Evolutionary conservation across 495 filamentous ascomycete species (phyloP), one percentile per base, ranked within the genome.

Genomic region (Aspergillus diversus): DNA sequence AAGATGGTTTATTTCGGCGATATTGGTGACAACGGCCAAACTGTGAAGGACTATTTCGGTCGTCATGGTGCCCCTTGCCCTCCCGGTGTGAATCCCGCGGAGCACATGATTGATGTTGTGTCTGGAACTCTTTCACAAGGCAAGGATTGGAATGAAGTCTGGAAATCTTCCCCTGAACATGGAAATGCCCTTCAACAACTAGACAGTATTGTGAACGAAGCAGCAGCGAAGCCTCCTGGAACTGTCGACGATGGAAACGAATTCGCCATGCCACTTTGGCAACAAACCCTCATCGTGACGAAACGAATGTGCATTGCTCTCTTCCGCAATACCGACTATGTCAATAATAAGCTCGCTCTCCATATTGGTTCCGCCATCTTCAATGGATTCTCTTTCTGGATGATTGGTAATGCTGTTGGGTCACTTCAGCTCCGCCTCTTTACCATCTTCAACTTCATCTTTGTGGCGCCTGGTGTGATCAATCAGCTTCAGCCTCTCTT

Each of bases 71-170:
- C 89, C 5, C 77, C 83, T 13, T 97, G 92, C 72, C 90, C 90
- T 1, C 59, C 77, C 4, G 84, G 88, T 7, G 86, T 88, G 12
- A 98, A 84, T 60, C 92, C 92, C 16, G 93, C 93, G 7, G 94
- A 97, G 71, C 93, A 90, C 84, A 96, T 97, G 90, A 82, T 97
- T 46, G 92, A 96, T 65, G 90, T 91, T 59, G 94, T 93, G 50
- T 75, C 75, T 8, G 76, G 75, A 0, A 32, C 67, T 6, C 67
- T 77, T 4, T 72, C 69, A 17, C 71, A 77, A 34, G 73, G 70
- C 21, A 69, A 80, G 11, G 80, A 89, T 66, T 90, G 89, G 89
- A 80, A 84, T 66, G 75, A 87, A 37, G 79, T 87, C 63, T 91
- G 89, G 89, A 70, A 78, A 11, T 80, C 84, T 33, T 88, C 86